phyloP scores from a whole-genome alignment of 257 asterid genomes.

The Solanum microdontum region DNA sequence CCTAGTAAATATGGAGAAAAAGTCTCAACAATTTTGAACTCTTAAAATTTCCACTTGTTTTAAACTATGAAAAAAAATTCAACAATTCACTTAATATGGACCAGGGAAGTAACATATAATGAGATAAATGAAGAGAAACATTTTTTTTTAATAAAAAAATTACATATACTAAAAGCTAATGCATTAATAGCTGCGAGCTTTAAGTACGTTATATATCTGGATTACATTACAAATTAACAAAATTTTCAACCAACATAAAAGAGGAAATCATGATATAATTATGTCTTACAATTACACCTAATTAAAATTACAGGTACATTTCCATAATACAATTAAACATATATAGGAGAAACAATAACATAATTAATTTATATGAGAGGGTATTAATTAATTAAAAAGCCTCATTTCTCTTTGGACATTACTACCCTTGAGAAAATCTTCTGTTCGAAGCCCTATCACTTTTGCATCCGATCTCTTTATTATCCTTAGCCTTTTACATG shows the following conservation, averaged over 20 bases:
- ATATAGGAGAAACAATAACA: not conserved
- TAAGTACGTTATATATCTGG: not conserved
- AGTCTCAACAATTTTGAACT: not conserved
- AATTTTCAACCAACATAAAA: not conserved
- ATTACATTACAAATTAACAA: not conserved
- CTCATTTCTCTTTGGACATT: conserved; percentile 18
- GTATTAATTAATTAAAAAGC: not conserved
- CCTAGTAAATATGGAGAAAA: not conserved
- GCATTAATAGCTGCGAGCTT: not conserved
- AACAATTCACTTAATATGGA: not conserved
- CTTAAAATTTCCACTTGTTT: not conserved
- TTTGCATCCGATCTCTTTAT: conserved; percentile 65
- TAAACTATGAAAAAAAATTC: not conserved
- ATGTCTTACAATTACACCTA: not conserved
- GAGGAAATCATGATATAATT: not conserved
- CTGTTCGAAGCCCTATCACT: conserved; percentile 34
- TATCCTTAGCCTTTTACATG: conserved; percentile 68
- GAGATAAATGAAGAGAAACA: not conserved
- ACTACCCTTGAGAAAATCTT: conserved; percentile 37
- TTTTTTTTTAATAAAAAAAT: too few species aligned
- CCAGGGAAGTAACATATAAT: not conserved
- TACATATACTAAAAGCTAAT: not conserved
- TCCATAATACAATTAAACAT: not conserved
- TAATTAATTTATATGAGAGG: not conserved
- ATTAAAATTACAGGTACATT: not conserved